Conservation (phyloP, 257 asterid genomes). For the Lantana camara region DNA sequence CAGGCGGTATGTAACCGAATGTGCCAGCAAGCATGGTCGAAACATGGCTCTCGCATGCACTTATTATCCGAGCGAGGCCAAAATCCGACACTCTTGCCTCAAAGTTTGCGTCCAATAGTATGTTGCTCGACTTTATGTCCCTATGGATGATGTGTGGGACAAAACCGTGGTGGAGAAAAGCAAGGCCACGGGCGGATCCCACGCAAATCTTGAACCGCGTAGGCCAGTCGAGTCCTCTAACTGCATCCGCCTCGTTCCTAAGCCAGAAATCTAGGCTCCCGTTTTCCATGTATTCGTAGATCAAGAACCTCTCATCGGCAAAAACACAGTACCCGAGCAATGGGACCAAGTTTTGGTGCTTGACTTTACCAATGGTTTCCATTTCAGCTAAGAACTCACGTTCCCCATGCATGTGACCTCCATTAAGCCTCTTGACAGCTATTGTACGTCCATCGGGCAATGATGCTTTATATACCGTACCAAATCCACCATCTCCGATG, state of each 20-base stretch:
- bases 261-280: slow-evolving; percentile 84
- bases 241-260: slow-evolving; percentile 44
- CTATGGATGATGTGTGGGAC: slow-evolving; percentile 83
- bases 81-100: slow-evolving; percentile 76
- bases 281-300: slow-evolving; percentile 82
- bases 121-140: slow-evolving; percentile 82
- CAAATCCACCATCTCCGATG: slow-evolving; percentile 82
- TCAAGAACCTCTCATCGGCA: slow-evolving; percentile 65
- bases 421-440: slow-evolving; percentile 74
- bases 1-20: slow-evolving; percentile 85
- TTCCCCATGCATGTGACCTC: slow-evolving; percentile 62
- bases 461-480: slow-evolving; percentile 67
- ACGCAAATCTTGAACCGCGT: slow-evolving; percentile 70
- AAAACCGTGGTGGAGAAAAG: slow-evolving; percentile 80
- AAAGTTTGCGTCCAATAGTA: slow-evolving; percentile 54
- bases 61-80: slow-evolving; percentile 79
- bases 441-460: slow-evolving; percentile 47
- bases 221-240: slow-evolving; percentile 56
- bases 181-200: slow-evolving; percentile 70
- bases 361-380: slow-evolving; percentile 84
- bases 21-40: slow-evolving; percentile 80
- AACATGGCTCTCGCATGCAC: slow-evolving; percentile 82
- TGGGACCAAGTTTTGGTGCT: slow-evolving; percentile 64
- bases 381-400: slow-evolving; percentile 82
- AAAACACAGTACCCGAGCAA: slow-evolving; percentile 70